Base-by-base conservation (phyloP, 2,329 filamentous ascomycete species). In the Paecilomyces sp. region DNA sequence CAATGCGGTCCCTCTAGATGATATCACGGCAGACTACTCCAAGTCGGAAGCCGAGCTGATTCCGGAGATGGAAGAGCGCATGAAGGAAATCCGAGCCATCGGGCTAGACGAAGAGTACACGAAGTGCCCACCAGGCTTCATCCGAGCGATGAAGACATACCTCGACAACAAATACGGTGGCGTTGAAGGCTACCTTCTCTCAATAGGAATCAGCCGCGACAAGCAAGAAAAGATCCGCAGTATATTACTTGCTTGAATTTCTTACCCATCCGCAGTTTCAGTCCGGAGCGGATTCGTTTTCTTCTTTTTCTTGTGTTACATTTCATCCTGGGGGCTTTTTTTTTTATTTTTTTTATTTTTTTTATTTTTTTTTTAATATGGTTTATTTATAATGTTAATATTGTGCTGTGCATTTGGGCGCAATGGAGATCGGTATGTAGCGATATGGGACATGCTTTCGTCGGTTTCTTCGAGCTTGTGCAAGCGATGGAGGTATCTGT, bases 21-120 rank as follows among this genome's bases (percentile, higher is more conserved):
- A 85, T 1, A 86, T 95, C 51, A 79, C 84, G 58, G 70, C 86
- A 63, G 92, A 96, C 74, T 96, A 96, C 71, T 73, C 82, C 61
- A 79, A 88, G 25, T 91, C 88, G 2, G 79, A 83, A 58, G 76
- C 80, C 1, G 83, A 85, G 47, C 78, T 94, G 12, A 76, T 79
- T 33, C 71, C 81, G 0, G 88, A 91, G 68, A 81, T 82, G 64
- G 84, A 85, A 59, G 79, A 82, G 67, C 81, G 89, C 57, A 68
- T 93, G 63, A 75, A 78, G 55, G 90, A 95, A 74, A 88, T 95
- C 58, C 71, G 76, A 3, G 80, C 83, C 54, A 85, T 94, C 64
- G 91, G 91, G 0, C 75, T 96, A 56, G 82, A 85, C 0, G 85
- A 88, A n/a, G 84, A 86, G 2, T 96, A 91, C 80, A 88, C 84